Evolutionary conservation across 1,284 basidiomycete genomes (phyloP), one percentile per base, ranked within the genome.

Genomic region (Fomitiporia mediterranea): DNA sequence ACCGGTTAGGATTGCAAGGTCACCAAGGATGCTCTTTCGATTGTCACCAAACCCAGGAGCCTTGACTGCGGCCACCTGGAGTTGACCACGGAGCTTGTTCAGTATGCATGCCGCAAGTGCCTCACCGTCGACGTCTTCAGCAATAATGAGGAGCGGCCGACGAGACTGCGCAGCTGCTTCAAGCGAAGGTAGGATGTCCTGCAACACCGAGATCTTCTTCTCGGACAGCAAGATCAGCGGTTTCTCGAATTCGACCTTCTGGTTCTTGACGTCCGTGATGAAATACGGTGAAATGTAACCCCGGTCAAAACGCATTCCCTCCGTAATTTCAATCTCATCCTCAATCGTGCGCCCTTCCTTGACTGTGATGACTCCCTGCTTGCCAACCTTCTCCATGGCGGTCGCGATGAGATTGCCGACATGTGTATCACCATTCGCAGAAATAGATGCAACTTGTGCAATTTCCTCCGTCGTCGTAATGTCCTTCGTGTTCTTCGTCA

Each of bases 311-410:
- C 94, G 87, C 96, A 98, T 99, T 70, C 96, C 96, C 76, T 99
- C 96, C 34, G 96, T 98, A 69, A 99, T 95, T 73, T 99, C 96
- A 69, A 98, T 98, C 77, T 98, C 90, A 70, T 99, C 96, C 67
- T 98, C 94, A 64, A 96, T 96, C 11, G 96, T 98, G 63, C 89
- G 86, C 56, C 96, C 96, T 74, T 98, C 96, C 80, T 97, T 97
- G 72, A 99, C 95, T 60, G 96, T 99, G 78, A 99, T 98, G 70
- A 98, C 96, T 72, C 96, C 96, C 76, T 99, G 96, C 79, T 98
- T 98, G 70, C 96, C 96, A 61, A 98, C 96, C 74, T 98, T 98
- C 77, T 98, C 96, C 96, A 98, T 98, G 2, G 96, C 96, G 69
- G 94, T 93, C 15, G 96, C 94, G 72, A 98, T 98, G 68, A 99